Base-by-base conservation (phyloP, 441 rosid species). In the Arabidopsis lyrata region DNA sequence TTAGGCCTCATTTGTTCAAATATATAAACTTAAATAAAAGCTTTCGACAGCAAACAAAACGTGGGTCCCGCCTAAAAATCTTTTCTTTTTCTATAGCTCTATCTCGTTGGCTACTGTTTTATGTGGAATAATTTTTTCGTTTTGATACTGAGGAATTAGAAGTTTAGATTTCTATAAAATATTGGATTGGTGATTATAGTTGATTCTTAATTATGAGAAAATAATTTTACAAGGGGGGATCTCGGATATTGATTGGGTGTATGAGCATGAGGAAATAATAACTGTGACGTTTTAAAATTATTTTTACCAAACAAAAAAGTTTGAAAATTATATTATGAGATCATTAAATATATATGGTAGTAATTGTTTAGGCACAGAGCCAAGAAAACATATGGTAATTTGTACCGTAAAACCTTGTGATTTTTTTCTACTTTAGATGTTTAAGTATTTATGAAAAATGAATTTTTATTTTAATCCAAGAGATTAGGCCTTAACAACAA, bases 21-120 rank as follows among this genome's bases (percentile, higher is more conserved):
- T 29, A 57, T 49, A 66, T 29, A 35, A 63, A 34, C 22, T 56
- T 32, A 75, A 15, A 68, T 15, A 52, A 69, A 69, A 69, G 53
- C 74, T 31, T 18, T 6, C 1, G 75, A 76, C 79, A 69, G 71
- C 79, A 76, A 55, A 54, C 36, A 69, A 31, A 47, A 0, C 0
- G 11, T 75, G 74, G 79, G 70, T 24, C 75, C 79, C 48, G 7
- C 73, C 8, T 5, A 27, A 41, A 56, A 60, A 49, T 38, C 45
- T 20, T 50, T 4, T 12, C 22, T 41, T 31, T 11, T 13, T 53
- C 34, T 36, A 35, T 27, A 64, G 11, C 49, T 73, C 58, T 45
- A 16, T 24, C 72, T 66, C 67, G 67, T 66, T 74, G 66, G 72
- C 61, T 57, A 20, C 14, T 24, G 27, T 24, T 24, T 29, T 3